Evolutionary conservation across 2,329 filamentous ascomycete species (phyloP).

Genomic region (Beauveria sp.): DNA sequence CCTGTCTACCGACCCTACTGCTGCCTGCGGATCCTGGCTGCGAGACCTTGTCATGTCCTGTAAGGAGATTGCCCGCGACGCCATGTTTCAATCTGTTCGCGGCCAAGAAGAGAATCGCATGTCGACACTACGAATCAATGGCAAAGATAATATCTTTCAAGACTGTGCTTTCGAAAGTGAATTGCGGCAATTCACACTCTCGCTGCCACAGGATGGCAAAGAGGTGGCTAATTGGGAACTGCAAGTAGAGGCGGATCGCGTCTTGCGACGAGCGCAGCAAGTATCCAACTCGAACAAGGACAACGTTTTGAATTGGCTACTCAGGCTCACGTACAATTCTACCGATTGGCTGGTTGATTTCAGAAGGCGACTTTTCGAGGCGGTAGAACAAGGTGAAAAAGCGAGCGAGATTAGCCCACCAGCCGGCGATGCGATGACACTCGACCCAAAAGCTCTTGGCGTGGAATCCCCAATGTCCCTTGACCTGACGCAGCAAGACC

Average conservation of each 20-base stretch:
- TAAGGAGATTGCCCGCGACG: slow-evolving; percentile 32
- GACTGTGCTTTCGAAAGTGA: slow-evolving; percentile 46
- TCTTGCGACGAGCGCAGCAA: slow-evolving; percentile 48
- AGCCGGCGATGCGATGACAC: neutral
- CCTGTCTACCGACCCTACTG: slow-evolving; percentile 31
- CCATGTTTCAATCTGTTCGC: slow-evolving; percentile 40
- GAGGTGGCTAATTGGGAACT: slow-evolving; percentile 53
- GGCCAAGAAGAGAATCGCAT: slow-evolving; percentile 34
- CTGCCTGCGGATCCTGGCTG: slow-evolving; percentile 42
- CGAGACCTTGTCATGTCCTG: slow-evolving; percentile 49
- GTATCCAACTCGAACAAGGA: slow-evolving; percentile 41
- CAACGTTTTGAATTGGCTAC: slow-evolving; percentile 45
- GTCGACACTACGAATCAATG: slow-evolving; percentile 43
- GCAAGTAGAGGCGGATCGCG: slow-evolving; percentile 49
- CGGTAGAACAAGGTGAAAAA: neutral
- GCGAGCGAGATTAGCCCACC: neutral
- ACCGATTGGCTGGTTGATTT: slow-evolving; percentile 48
- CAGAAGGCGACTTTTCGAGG: slow-evolving; percentile 38
- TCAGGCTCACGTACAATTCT: slow-evolving; percentile 42
- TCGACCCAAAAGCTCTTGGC: neutral
- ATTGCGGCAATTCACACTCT: slow-evolving; percentile 45
- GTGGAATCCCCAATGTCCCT: neutral
- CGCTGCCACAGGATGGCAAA: slow-evolving; percentile 44
- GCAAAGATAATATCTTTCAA: slow-evolving; percentile 50
- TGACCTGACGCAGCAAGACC: slow-evolving; percentile 36